Conservation (phyloP, 768 basidiomycete genomes). For the Termitomyces eurrhizus region DNA sequence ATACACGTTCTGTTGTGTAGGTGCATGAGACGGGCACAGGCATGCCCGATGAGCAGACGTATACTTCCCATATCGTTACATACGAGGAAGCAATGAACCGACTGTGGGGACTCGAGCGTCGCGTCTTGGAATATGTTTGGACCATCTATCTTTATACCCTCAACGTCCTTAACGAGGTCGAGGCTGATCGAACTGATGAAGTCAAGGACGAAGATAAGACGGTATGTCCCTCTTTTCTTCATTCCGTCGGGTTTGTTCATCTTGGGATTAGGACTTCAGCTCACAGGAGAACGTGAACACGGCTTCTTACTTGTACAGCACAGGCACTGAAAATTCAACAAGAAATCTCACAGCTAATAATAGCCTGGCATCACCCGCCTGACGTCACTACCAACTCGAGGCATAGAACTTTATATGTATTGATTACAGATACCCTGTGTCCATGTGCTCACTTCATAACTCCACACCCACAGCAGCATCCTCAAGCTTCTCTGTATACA, state of each 20-base stretch:
- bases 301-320: too few relatives aligned
- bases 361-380: not conserved
- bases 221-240: not conserved
- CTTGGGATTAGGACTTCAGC: not conserved
- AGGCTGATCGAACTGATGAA: not conserved
- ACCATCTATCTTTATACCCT: constrained; percentile 26
- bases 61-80: constrained; percentile 36
- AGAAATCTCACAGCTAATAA: too few relatives aligned
- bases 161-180: not conserved
- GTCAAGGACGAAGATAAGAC: not conserved
- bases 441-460: not conserved
- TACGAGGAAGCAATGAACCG: constrained; percentile 38
- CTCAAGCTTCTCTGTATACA: not conserved
- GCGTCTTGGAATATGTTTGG: constrained; percentile 38
- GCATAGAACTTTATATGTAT: too few relatives aligned
- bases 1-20: constrained; percentile 21
- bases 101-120: constrained; percentile 27
- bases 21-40: constrained; percentile 45
- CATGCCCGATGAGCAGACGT: constrained; percentile 55
- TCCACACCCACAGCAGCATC: not conserved
- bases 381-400: not conserved
- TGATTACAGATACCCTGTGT: not conserved
- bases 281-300: not conserved
- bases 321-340: not conserved
- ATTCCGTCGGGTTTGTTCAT: not conserved